Evolutionary conservation across 2,329 filamentous ascomycete genomes (phyloP).

Genomic region (Colletotrichum tropicicola): DNA sequence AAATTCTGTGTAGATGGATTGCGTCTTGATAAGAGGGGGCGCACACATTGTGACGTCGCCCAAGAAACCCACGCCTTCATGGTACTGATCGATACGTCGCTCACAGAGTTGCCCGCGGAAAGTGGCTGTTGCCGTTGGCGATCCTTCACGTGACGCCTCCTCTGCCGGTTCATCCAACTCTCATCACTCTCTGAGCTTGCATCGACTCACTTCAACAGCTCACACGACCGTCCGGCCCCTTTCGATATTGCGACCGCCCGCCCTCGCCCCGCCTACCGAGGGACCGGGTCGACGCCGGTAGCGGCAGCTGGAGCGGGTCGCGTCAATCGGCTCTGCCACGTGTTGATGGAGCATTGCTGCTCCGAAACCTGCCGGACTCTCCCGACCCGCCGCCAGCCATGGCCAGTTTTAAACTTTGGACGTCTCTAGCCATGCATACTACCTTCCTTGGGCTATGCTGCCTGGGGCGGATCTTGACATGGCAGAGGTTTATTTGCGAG

Average conservation of each 20-base stretch:
- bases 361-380: slow-evolving; percentile 2
- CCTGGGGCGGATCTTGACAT: too few species aligned
- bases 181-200: background rate
- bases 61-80: background rate
- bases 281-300: slow-evolving; percentile 2
- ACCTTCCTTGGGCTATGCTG: too few species aligned
- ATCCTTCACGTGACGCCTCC: background rate
- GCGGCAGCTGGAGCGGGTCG: slow-evolving; percentile 6
- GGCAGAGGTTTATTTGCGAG: too few species aligned
- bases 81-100: background rate
- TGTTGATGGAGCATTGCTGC: slow-evolving; percentile 14
- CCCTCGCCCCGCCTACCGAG: background rate
- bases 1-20: background rate
- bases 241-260: background rate
- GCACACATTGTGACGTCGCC: background rate
- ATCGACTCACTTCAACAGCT: too few species aligned
- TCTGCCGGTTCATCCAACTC: background rate
- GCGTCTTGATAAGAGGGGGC: background rate
- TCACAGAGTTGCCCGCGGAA: background rate
- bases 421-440: too few species aligned
- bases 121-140: background rate
- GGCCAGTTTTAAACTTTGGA: too few species aligned
- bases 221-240: background rate
- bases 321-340: slow-evolving; percentile 7
- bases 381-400: too few species aligned